phyloP scores from a whole-genome alignment of 1,139 yeast species.

The Trichomonascaceae sp. region DNA sequence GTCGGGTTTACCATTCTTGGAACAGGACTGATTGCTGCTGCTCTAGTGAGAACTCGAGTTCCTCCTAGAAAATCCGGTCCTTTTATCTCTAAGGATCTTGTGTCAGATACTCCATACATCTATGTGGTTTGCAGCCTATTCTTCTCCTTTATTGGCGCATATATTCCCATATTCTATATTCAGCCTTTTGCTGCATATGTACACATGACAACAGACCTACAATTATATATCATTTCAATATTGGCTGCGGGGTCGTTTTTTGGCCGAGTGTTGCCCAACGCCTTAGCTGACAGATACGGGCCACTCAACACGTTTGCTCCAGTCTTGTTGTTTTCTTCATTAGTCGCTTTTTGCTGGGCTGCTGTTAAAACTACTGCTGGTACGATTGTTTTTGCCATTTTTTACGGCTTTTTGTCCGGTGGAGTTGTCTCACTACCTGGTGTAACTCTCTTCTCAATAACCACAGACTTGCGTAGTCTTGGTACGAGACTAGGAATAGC shows the following conservation, averaged over 20 bases:
- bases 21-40: slow-evolving; percentile 20
- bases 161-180: slow-evolving; percentile 33
- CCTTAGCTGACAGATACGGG: slow-evolving; percentile 42
- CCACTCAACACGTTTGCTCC: slow-evolving; percentile 40
- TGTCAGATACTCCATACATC: slow-evolving; percentile 29
- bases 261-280: slow-evolving; percentile 48
- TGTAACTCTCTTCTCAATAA: slow-evolving; percentile 42
- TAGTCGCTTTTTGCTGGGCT: slow-evolving; percentile 32
- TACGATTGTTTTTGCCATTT: slow-evolving; percentile 34
- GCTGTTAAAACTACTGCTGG: slow-evolving; percentile 40
- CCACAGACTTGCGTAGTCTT: slow-evolving; percentile 36
- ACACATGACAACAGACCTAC: slow-evolving; percentile 21
- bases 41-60: slow-evolving; percentile 23
- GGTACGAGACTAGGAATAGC: slow-evolving; percentile 54
- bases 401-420: slow-evolving; percentile 48
- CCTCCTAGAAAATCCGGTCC: slow-evolving; percentile 30
- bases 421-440: slow-evolving; percentile 42
- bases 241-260: slow-evolving; percentile 44
- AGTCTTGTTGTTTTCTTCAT: slow-evolving; percentile 11
- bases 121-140: slow-evolving; percentile 26
- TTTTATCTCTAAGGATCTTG: slow-evolving; percentile 26
- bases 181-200: slow-evolving; percentile 27
- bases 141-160: slow-evolving; percentile 32
- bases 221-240: slow-evolving; percentile 40
- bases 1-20: slow-evolving; percentile 27